Conservation (phyloP, 2,329 filamentous ascomycete genomes). For the Amphichorda felina region DNA sequence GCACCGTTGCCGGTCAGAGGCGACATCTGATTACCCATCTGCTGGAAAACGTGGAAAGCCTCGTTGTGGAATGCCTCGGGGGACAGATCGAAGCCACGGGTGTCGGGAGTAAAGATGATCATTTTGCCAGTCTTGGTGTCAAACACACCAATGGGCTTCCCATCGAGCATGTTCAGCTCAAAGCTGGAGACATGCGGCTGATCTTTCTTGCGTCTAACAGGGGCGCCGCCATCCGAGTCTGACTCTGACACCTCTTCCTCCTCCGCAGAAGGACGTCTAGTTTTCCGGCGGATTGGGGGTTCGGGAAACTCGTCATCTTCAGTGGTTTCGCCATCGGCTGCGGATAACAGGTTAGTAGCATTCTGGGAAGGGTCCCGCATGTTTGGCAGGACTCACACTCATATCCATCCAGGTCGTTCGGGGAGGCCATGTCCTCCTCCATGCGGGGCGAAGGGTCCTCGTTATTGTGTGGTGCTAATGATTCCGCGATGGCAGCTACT, state of each 20-base stretch:
- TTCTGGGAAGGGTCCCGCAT: conserved; percentile 3
- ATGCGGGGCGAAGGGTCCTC: too few relatives aligned
- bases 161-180: conserved; percentile 38
- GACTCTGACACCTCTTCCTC: conserved; percentile 26
- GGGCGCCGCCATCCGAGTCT: conserved; percentile 36
- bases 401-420: conserved; percentile 39
- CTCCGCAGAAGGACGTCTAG: conserved; percentile 23
- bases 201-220: conserved; percentile 34
- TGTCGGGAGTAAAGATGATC: conserved; percentile 50
- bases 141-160: conserved; percentile 46
- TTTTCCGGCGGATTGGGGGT: conserved; percentile 34
- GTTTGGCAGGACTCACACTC: conserved; percentile 38
- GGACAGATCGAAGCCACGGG: conserved; percentile 36
- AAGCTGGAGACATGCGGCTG: conserved; percentile 43
- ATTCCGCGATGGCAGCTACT: too few relatives aligned
- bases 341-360: conserved; percentile 31
- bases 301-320: conserved; percentile 48
- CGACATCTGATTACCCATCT: conserved; percentile 27
- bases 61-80: conserved; percentile 40
- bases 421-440: neutral
- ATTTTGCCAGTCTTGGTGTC: conserved; percentile 47
- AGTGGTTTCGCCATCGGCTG: conserved; percentile 50
- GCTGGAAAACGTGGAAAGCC: too few relatives aligned
- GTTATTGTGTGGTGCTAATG: too few relatives aligned
- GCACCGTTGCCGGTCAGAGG: conserved; percentile 56